These are phyloP conservation scores for Chlamydomonas schloesseri DNA, from an alignment of 139 green algal genomes.

Conservation along the genomic window DNA sequence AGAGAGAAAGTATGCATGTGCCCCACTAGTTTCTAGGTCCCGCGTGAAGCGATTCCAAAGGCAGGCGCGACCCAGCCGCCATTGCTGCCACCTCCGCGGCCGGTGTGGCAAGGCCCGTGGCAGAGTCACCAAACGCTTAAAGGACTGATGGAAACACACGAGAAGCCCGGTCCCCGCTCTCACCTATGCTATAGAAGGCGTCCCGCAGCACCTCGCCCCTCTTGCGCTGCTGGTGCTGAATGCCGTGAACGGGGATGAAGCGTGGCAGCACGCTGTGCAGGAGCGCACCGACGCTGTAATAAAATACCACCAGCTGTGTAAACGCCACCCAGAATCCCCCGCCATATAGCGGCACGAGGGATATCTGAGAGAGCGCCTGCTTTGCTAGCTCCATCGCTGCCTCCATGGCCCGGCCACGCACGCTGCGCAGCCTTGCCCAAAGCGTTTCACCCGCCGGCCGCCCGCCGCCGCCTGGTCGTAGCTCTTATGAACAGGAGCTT, in stretches of 20 bases:
- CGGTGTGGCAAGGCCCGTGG: too few species aligned
- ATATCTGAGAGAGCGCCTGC: neutral
- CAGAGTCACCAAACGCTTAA: too few species aligned
- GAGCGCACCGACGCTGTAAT: constrained; percentile 72
- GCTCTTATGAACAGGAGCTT: too few species aligned
- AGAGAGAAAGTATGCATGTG: too few species aligned
- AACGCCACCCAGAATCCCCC: constrained; percentile 75
- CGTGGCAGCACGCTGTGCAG: constrained; percentile 79
- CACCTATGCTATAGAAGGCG: constrained; percentile 64
- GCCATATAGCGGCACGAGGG: constrained; percentile 57
- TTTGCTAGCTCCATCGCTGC: neutral
- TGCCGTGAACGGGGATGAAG: constrained; percentile 60
- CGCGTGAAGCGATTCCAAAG: too few species aligned
- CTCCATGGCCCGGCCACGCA: neutral
- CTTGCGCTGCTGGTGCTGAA: constrained; percentile 68
- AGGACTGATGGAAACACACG: too few species aligned
- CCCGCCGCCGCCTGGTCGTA: neutral
- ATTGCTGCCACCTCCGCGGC: too few species aligned
- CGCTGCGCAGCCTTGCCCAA: neutral
- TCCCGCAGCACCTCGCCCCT: constrained; percentile 70
- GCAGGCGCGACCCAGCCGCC: too few species aligned
- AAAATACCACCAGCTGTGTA: constrained; percentile 67
- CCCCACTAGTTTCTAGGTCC: too few species aligned
- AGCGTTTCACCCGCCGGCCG: neutral
- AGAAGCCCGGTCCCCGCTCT: neutral